These are phyloP conservation scores for Mortierella sp. DNA, from an alignment of 371 early-diverging fungal genomes.

Conservation along the genomic window DNA sequence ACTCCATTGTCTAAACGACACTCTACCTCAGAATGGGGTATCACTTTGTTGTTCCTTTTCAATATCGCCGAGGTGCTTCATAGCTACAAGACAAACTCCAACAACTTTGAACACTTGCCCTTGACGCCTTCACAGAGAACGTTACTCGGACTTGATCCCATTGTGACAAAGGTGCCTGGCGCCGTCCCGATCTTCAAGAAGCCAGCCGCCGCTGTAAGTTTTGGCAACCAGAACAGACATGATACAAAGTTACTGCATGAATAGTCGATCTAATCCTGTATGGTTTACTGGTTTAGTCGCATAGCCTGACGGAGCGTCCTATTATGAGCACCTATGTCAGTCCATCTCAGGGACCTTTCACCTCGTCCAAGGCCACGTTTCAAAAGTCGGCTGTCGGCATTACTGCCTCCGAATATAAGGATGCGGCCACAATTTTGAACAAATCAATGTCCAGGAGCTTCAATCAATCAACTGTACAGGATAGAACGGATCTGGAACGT, in stretches of 20 bases:
- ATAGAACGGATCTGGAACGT: conserved; percentile 27
- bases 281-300: conserved; percentile 7
- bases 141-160: conserved; percentile 44
- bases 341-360: conserved; percentile 22
- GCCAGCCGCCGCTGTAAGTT: conserved; percentile 19
- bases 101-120: conserved; percentile 48
- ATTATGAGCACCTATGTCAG: conserved; percentile 45
- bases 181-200: conserved; percentile 45
- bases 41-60: conserved; percentile 12
- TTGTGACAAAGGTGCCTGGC: conserved; percentile 29
- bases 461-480: conserved; percentile 40
- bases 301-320: conserved; percentile 28
- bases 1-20: background rate
- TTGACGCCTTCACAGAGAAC: conserved; percentile 45
- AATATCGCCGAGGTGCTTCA: conserved; percentile 37
- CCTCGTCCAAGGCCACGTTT: conserved; percentile 16
- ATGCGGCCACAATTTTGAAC: conserved; percentile 41
- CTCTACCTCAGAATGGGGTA: conserved; percentile 22
- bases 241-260: background rate
- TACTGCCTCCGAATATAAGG: conserved; percentile 19
- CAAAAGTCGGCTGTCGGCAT: conserved; percentile 22
- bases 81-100: conserved; percentile 30
- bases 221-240: background rate
- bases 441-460: conserved; percentile 47
- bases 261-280: background rate